Percentiles rank a stretch among this genome's conserved stretches.
Evolutionary conservation across 2,329 filamentous ascomycete genomes (phyloP).

Genomic region (Xylariaceae sp.): DNA sequence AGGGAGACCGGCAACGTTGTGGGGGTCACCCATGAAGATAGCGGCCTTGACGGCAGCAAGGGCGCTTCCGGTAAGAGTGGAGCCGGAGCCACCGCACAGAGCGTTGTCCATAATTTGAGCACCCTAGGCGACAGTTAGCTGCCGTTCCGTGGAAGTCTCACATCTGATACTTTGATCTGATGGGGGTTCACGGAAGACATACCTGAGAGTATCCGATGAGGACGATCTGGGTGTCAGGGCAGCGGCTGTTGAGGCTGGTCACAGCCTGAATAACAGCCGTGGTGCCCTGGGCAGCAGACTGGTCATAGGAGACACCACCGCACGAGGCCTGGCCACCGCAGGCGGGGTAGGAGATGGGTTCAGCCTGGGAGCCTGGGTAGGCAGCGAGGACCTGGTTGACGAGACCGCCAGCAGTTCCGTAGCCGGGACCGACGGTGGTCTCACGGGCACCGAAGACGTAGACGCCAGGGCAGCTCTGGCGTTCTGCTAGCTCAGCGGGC

Average conservation of each 20-base stretch:
- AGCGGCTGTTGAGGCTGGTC: constrained; percentile 49
- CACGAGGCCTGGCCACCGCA: constrained; percentile 53
- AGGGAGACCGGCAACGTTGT: constrained; percentile 48
- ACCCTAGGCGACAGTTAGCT: constrained; percentile 37
- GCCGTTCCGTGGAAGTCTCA: neutral
- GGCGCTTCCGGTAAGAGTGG: constrained; percentile 40
- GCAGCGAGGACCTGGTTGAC: constrained; percentile 28
- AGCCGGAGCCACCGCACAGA: constrained; percentile 52
- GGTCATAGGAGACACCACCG: constrained; percentile 50
- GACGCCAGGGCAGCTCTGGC: constrained; percentile 16
- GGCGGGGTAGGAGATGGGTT: constrained; percentile 49
- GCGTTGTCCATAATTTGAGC: constrained; percentile 60
- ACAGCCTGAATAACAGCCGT: constrained; percentile 52
- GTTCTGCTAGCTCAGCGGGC: constrained; percentile 11
- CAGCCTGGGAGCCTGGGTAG: constrained; percentile 36
- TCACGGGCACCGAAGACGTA: constrained; percentile 23
- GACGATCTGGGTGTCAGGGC: constrained; percentile 53
- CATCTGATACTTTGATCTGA: neutral
- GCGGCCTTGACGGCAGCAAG: constrained; percentile 52
- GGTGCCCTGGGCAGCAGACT: constrained; percentile 51
- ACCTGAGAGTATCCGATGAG: constrained; percentile 58
- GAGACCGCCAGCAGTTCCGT: constrained; percentile 16
- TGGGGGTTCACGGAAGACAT: neutral
- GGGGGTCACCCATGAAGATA: constrained; percentile 59
- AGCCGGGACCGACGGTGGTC: constrained; percentile 16